phyloP scores from a whole-genome alignment of 495 filamentous ascomycete species.

The Extremus antarcticus region DNA sequence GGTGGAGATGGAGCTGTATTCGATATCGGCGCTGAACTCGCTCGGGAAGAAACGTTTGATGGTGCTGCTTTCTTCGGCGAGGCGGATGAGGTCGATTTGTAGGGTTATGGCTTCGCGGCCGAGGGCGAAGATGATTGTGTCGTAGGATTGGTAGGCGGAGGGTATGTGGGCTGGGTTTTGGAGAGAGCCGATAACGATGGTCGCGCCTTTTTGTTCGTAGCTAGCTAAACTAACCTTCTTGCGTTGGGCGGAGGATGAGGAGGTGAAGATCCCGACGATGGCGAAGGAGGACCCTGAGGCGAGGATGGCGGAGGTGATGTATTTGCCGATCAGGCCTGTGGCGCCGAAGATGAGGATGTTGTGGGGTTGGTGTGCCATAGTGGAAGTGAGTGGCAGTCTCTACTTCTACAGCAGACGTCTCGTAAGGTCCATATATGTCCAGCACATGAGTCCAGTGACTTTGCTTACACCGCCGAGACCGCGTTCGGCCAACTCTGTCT shows the following conservation, averaged over 20 bases:
- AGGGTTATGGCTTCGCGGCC: constrained; percentile 46
- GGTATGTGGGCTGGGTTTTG: neutral
- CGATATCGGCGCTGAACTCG: constrained; percentile 65
- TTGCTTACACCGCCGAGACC: no score
- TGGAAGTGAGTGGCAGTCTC: neutral
- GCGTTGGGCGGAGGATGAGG: constrained; percentile 36
- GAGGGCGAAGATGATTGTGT: constrained; percentile 55
- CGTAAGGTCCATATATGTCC: no score
- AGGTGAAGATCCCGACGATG: constrained; percentile 54
- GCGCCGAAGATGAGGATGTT: constrained; percentile 58
- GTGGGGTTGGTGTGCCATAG: neutral
- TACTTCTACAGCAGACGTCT: no score
- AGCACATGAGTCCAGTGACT: no score
- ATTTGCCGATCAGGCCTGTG: constrained; percentile 54
- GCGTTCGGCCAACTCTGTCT: no score
- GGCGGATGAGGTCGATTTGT: constrained; percentile 48
- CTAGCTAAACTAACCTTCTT: constrained; percentile 41
- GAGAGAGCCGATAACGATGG: neutral
- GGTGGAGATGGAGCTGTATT: constrained; percentile 47
- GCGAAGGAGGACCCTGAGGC: constrained; percentile 40
- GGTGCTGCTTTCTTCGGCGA: constrained; percentile 42
- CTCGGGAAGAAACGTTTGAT: constrained; percentile 60
- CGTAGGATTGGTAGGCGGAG: constrained; percentile 28
- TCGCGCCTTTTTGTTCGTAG: constrained; percentile 17
- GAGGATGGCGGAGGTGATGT: constrained; percentile 51